phyloP scores from a whole-genome alignment of 169 alveolate genomes.

The Hepatocystis sp. region DNA sequence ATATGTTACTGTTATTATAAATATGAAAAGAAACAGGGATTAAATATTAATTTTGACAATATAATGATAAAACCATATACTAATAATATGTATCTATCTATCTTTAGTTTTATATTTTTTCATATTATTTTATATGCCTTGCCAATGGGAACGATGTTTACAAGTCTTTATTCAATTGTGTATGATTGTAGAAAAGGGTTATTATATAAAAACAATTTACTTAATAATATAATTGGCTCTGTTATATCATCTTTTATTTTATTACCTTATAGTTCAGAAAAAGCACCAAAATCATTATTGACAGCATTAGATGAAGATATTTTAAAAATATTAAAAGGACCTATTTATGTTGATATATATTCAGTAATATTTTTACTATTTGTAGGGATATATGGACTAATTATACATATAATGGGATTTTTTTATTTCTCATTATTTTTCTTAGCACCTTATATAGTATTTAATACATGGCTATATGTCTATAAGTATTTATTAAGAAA shows the following conservation, averaged over 20 bases:
- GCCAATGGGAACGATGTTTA: slow-evolving; percentile 76
- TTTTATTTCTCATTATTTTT: slow-evolving; percentile 52
- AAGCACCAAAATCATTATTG: slow-evolving; percentile 34
- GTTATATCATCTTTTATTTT: slow-evolving; percentile 60
- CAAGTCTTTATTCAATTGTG: slow-evolving; percentile 60
- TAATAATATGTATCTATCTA: slow-evolving; percentile 9
- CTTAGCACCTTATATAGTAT: slow-evolving; percentile 53
- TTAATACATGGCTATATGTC: slow-evolving; percentile 55
- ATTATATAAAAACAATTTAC: slow-evolving; percentile 28
- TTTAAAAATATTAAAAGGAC: slow-evolving; percentile 61
- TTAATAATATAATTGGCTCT: slow-evolving; percentile 56
- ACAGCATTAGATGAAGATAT: slow-evolving; percentile 62
- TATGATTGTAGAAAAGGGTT: slow-evolving; percentile 63
- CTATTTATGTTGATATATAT: slow-evolving; percentile 64
- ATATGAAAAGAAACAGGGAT: too few relatives aligned
- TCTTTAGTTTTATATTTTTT: slow-evolving; percentile 15
- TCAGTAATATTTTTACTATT: slow-evolving; percentile 39
- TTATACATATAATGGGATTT: slow-evolving; percentile 29
- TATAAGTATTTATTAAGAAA: slow-evolving; percentile 56
- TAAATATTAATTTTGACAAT: too few relatives aligned
- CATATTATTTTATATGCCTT: slow-evolving; percentile 63
- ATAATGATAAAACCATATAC: too few relatives aligned
- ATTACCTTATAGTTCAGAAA: slow-evolving; percentile 59
- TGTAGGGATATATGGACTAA: slow-evolving; percentile 35
- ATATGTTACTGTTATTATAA: slow-evolving; percentile 62